Conservation (phyloP, 2,329 filamentous ascomycete genomes). For the Penicillium sp. region DNA sequence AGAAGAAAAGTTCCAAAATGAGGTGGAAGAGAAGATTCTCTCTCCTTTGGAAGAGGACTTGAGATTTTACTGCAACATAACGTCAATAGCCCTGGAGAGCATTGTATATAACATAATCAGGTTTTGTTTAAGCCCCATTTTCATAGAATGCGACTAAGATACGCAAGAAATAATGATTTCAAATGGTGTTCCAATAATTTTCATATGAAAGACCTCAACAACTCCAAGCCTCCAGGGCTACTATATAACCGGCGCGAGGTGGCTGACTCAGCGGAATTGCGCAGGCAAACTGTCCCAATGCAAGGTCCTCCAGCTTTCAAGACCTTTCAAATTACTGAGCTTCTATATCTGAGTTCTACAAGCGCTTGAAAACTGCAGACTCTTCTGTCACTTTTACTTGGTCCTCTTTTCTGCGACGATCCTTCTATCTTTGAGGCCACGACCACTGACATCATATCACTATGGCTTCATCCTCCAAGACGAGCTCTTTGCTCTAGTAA, state of each 20-base stretch:
- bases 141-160: no score
- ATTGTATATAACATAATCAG: neutral
- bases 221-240: no score
- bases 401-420: neutral
- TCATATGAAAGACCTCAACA: no score
- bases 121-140: neutral
- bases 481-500: constrained; percentile 72
- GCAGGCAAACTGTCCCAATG: neutral
- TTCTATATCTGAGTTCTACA: neutral
- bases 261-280: neutral
- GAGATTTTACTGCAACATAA: neutral
- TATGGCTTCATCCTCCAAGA: constrained; percentile 71
- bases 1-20: neutral
- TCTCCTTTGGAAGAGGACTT: neutral
- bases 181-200: no score
- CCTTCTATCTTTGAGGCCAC: neutral
- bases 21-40: neutral
- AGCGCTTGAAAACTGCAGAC: neutral
- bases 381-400: neutral
- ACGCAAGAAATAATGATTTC: no score
- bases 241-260: neutral
- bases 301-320: neutral
- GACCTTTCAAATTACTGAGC: neutral
- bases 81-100: no score
- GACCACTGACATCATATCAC: constrained; percentile 9